Evolutionary conservation across 805 yeast species (phyloP).

Genomic region (Zygotorulaspora sp.): DNA sequence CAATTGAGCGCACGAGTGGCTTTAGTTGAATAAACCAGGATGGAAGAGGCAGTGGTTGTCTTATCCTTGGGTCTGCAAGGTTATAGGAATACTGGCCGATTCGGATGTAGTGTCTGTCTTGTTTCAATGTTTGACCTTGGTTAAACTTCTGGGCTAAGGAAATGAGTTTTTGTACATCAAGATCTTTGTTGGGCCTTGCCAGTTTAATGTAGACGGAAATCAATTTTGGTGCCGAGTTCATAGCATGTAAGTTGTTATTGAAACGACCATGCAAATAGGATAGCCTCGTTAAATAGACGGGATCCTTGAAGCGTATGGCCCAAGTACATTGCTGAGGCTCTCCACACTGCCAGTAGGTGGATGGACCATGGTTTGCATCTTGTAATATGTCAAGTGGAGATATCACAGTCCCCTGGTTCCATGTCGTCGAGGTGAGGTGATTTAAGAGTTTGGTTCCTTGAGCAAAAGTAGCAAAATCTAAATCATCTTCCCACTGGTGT

Average conservation of each 20-base stretch:
- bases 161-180: slow-evolving; percentile 9
- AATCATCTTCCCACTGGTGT: slow-evolving; percentile 35
- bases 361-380: slow-evolving; percentile 18
- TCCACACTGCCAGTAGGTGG: slow-evolving; percentile 34
- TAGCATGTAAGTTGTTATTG: slow-evolving; percentile 35
- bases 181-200: slow-evolving; percentile 8
- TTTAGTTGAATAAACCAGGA: slow-evolving; percentile 29
- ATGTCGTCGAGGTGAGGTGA: slow-evolving; percentile 35
- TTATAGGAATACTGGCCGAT: slow-evolving; percentile 32
- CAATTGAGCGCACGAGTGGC: slow-evolving; percentile 33
- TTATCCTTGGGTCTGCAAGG: slow-evolving; percentile 19
- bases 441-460: slow-evolving; percentile 39
- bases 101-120: slow-evolving; percentile 25
- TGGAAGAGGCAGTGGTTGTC: slow-evolving; percentile 34
- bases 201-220: slow-evolving; percentile 34
- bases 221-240: slow-evolving; percentile 39
- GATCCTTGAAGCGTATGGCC: slow-evolving; percentile 38
- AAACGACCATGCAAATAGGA: slow-evolving; percentile 37
- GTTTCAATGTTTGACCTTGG: slow-evolving; percentile 17
- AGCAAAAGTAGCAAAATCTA: slow-evolving; percentile 34
- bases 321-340: slow-evolving; percentile 29
- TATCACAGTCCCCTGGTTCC: slow-evolving; percentile 26
- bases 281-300: slow-evolving; percentile 37
- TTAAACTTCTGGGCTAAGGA: slow-evolving; percentile 17
- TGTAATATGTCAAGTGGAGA: slow-evolving; percentile 28